These are phyloP conservation scores for Aspergillus latus DNA, from an alignment of 2,329 filamentous ascomycete genomes.

Conservation along the genomic window DNA sequence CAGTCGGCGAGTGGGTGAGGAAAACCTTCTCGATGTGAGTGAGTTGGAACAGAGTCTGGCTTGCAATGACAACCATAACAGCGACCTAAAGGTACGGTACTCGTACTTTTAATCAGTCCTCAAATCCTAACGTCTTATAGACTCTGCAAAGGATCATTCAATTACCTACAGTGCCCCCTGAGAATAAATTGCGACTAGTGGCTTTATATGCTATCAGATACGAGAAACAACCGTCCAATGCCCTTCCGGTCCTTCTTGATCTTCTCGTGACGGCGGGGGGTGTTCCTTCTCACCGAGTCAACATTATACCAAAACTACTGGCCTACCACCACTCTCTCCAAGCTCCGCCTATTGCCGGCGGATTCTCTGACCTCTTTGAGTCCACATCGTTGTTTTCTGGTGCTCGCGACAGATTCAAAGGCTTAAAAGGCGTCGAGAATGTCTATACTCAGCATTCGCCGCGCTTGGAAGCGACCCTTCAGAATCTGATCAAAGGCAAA, in stretches of 20 bases:
- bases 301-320: slow-evolving; percentile 77
- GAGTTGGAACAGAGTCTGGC: slow-evolving; percentile 95
- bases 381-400: slow-evolving; percentile 87
- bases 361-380: slow-evolving; percentile 90
- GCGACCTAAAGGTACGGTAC: slow-evolving; percentile 75
- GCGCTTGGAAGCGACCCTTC: slow-evolving; percentile 78
- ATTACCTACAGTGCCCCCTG: slow-evolving; percentile 69
- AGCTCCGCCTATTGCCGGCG: slow-evolving; percentile 69
- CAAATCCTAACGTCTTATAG: slow-evolving; percentile 42
- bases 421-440: slow-evolving; percentile 95
- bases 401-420: slow-evolving; percentile 84
- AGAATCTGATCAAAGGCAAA: slow-evolving; percentile 89
- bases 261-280: slow-evolving; percentile 81
- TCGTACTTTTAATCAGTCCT: not conserved
- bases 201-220: slow-evolving; percentile 95
- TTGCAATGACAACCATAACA: slow-evolving; percentile 91
- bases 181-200: slow-evolving; percentile 85
- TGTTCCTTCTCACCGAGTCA: slow-evolving; percentile 71
- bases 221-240: slow-evolving; percentile 79
- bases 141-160: slow-evolving; percentile 84
- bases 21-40: slow-evolving; percentile 90
- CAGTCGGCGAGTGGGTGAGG: slow-evolving; percentile 79
- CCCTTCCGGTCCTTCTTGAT: slow-evolving; percentile 81
- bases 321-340: slow-evolving; percentile 85
- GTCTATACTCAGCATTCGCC: slow-evolving; percentile 98